Conservation (phyloP, 2,329 filamentous ascomycete species). For the Plenodomus tracheiphilus region DNA sequence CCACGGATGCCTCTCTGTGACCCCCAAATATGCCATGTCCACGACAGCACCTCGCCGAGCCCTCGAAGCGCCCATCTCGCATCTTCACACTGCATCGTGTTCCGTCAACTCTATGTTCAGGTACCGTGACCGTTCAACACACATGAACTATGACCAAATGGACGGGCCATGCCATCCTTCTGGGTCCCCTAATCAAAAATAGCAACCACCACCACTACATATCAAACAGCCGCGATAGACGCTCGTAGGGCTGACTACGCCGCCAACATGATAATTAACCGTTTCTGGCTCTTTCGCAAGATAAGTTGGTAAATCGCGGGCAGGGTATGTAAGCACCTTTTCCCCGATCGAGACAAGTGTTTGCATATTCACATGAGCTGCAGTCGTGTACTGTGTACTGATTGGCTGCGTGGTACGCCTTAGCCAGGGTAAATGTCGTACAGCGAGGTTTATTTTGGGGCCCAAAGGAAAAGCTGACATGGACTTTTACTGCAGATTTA, state of each 20-base stretch:
- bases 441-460: too few relatives aligned
- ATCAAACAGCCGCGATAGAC: slow-evolving; percentile 31
- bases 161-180: not conserved
- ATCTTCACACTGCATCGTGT: slow-evolving; percentile 1
- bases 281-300: too few relatives aligned
- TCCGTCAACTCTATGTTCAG: slow-evolving; percentile 1
- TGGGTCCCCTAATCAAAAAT: slow-evolving; percentile 34
- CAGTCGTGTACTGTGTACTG: too few relatives aligned
- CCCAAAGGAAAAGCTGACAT: too few relatives aligned
- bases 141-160: slow-evolving; percentile 6
- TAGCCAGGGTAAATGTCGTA: too few relatives aligned
- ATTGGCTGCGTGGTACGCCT: too few relatives aligned
- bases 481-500: too few relatives aligned
- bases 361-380: too few relatives aligned
- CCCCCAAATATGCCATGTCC: not conserved
- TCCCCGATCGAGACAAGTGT: too few relatives aligned
- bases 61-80: slow-evolving; percentile 12
- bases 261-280: not conserved
- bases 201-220: slow-evolving; percentile 11
- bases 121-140: not conserved
- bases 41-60: not conserved
- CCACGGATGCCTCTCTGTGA: not conserved
- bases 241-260: slow-evolving; percentile 32
- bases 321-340: too few relatives aligned
- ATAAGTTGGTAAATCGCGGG: too few relatives aligned